Evolutionary conservation across 192 early-diverging fungal genomes (phyloP), one percentile per base, ranked within the genome.

Genomic region (Coemansia sp.): DNA sequence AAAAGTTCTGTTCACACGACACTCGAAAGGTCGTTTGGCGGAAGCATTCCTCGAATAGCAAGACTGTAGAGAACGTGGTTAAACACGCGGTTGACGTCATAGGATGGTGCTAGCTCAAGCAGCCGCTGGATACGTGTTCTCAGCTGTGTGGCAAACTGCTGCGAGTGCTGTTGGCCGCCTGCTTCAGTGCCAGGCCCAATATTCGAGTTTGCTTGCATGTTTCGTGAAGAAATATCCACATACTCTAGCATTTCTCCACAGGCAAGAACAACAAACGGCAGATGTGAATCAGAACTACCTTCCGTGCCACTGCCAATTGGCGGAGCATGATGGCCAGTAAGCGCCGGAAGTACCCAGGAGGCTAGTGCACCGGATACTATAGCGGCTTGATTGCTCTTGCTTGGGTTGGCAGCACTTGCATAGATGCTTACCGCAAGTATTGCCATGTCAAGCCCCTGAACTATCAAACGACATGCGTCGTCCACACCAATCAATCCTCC

Each of bases 271-370:
- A 66, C 39, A 37, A 68, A 26, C 21, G 22, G 22, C 22, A 12
- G 5, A 15, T 32, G 26, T 43, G 18, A 26, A 12, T 9, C 3
- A 54, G 26, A 9, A 6, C 26, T 6, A 8, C 26, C 26, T 1
- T 1, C 47, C 21, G 37, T 18, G 18, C 51, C 39, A 37, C 67
- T 19, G 46, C 41, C 61, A 13, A 41, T 63, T 47, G 48, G 37
- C 11, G 41, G 58, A 6, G 40, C 26, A 21, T 42, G 36, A 10
- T 51, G 42, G 32, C 76, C 76, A 0, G 67, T 69, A 16, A 78
- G 71, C 58, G 73, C 22, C 13, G 76, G 76, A 60, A 78, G 60
- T 19, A 73, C 51, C 76, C 76, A 78, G 41, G 41, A 41, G 16
- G 58, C 60, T 10, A 68, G 15, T 7, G 46, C 67, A 9, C 39